phyloP scores from a whole-genome alignment of 306 rosid genomes.

The Glycine tomentella region DNA sequence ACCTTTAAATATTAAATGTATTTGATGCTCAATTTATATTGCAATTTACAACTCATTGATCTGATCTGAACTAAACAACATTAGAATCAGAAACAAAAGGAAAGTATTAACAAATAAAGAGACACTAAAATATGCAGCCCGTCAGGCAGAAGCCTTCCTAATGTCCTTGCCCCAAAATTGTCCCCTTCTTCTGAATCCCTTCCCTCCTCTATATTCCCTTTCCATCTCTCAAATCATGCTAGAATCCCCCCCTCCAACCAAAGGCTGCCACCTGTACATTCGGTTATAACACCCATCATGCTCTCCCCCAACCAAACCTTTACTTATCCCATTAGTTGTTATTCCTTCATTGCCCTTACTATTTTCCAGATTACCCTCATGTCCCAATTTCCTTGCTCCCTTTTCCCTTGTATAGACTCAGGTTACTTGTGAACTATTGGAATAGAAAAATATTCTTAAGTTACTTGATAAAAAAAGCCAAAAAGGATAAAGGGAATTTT shows the following conservation, averaged over 20 bases:
- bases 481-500: slow-evolving; percentile 10
- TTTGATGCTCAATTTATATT: neutral
- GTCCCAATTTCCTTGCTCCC: neutral
- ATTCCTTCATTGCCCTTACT: neutral
- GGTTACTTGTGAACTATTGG: neutral
- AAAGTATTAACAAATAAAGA: slow-evolving; percentile 8
- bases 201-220: neutral
- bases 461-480: slow-evolving; percentile 22
- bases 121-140: neutral
- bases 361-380: neutral
- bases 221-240: neutral
- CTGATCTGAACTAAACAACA: too few species aligned
- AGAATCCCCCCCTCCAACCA: neutral
- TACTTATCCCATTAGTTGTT: neutral
- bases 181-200: neutral
- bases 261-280: neutral
- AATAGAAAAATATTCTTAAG: neutral
- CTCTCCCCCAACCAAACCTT: neutral
- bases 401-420: neutral
- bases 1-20: neutral
- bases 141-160: neutral
- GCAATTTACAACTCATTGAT: neutral
- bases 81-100: neutral
- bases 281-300: neutral
- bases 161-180: neutral